phyloP scores from a whole-genome alignment of 2,329 filamentous ascomycete genomes.

The Trichoderma hamatum region DNA sequence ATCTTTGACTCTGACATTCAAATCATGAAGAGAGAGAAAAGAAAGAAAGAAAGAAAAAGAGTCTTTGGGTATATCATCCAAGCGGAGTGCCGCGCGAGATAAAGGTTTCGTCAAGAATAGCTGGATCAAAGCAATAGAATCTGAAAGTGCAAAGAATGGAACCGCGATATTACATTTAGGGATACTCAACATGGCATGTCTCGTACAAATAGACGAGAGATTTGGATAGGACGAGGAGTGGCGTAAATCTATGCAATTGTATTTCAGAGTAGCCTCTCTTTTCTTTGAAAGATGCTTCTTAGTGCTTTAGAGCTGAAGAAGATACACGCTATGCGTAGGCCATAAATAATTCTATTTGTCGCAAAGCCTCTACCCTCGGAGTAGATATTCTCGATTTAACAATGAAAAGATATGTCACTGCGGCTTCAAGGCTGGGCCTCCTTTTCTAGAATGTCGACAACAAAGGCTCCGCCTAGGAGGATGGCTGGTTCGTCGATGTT shows the following conservation, averaged over 20 bases:
- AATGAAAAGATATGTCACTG: no score
- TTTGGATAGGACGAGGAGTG: not conserved
- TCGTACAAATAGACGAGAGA: not conserved
- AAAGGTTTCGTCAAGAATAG: not conserved
- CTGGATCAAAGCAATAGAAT: not conserved
- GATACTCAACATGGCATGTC: not conserved
- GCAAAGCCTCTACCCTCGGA: not conserved
- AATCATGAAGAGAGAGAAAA: not conserved
- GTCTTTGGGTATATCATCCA: not conserved
- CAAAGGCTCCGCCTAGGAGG: conserved; percentile 73
- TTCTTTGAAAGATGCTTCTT: not conserved
- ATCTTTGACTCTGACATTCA: not conserved
- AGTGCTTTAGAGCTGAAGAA: not conserved
- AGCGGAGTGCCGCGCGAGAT: not conserved
- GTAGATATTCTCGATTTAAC: not conserved
- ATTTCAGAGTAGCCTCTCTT: not conserved
- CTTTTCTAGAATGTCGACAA: conserved; percentile 46
- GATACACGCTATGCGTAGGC: not conserved
- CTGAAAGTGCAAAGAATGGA: not conserved
- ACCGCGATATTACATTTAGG: not conserved
- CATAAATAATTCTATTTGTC: not conserved
- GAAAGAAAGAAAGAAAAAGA: not conserved
- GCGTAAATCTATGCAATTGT: not conserved
- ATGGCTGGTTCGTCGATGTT: conserved; percentile 79
- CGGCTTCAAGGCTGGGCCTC: not conserved